Conservation (phyloP, 2,329 filamentous ascomycete species). For the Gliomastix tumulicola region DNA sequence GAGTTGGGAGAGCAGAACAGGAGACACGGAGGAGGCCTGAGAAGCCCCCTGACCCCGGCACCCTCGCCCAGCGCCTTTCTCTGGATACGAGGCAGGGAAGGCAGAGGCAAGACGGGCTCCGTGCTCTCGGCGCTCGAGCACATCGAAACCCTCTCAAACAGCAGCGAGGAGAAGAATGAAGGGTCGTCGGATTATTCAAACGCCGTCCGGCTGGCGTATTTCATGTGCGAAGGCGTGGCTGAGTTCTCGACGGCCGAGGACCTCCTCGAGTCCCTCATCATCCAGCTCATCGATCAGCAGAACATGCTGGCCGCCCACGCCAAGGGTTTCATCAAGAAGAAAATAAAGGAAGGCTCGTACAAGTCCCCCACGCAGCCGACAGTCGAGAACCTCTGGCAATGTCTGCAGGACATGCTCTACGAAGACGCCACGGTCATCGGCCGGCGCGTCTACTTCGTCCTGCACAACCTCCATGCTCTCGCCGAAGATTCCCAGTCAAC, state of each 20-base stretch:
- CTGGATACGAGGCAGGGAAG: too few species aligned
- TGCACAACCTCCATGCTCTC: conserved; percentile 31
- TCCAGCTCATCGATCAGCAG: conserved; percentile 27
- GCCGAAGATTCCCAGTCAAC: too few species aligned
- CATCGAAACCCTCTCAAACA: conserved; percentile 21
- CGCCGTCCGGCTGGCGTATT: conserved; percentile 24
- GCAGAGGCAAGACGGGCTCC: too few species aligned
- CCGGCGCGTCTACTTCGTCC: conserved; percentile 27
- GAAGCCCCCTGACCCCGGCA: too few species aligned
- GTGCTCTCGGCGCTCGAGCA: conserved; percentile 7
- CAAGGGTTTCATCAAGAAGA: conserved; percentile 23
- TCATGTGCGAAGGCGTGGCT: conserved; percentile 27
- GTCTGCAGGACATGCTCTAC: conserved; percentile 32
- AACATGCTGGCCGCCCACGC: conserved; percentile 23
- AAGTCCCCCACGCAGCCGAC: conserved; percentile 21
- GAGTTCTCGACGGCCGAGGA: conserved; percentile 32
- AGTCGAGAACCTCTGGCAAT: conserved; percentile 30
- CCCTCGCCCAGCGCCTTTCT: too few species aligned
- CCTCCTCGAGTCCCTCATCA: conserved; percentile 28
- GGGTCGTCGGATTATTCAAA: conserved; percentile 6
- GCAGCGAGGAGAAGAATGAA: conserved; percentile 1
- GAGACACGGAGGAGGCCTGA: too few species aligned
- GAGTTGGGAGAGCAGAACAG: too few species aligned
- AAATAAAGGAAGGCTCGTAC: conserved; percentile 13
- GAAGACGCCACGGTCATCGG: conserved; percentile 24